Evolutionary conservation across 2,329 filamentous ascomycete genomes (phyloP), one percentile per base, ranked within the genome.

Genomic region (Phialophora tarda): DNA sequence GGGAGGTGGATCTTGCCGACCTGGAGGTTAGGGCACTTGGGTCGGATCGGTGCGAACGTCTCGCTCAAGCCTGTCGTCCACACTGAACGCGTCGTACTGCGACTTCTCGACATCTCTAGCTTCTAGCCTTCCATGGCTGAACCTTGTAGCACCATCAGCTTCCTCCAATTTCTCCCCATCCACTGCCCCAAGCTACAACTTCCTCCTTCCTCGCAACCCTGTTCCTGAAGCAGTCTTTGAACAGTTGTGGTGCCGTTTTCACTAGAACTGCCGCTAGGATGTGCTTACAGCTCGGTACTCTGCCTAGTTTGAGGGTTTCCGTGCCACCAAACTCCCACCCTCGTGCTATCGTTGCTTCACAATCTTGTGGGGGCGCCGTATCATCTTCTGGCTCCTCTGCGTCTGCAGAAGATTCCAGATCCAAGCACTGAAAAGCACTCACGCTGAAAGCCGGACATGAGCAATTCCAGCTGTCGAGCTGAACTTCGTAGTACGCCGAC

Each of bases 361-460:
- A 34, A 7, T n/a, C 21, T 24, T 59, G 4, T 10, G 10, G 24
- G 4, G 14, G 24, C n/a, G 17, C 17, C 21, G 41, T 21, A 41
- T 59, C 10, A 80, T 56, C 24, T 23, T 51, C 57, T 8, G 6
- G n/a, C 47, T 4, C 26, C 23, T 2, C 3, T 7, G 24, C n/a
- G 17, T 50, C n/a, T 38, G 10, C n/a, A 12, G n/a, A 2, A 48
- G 12, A 21, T 34, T 30, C 12, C 10, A 59, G 24, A 48, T 53
- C 56, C 26, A 63, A 77, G 21, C 74, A 72, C 28, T 83, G 82
- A 72, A 93, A 93, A 2, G 89, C 86, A 23, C 89, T 83, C 69
- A 96, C 89, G 0, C 89, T 85, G 77, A 98, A 98, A 1, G 88
- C 89, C 3, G 93, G 90, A 80, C 95, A 99, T 0, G 88, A 91